Evolutionary conservation across 2,329 filamentous ascomycete genomes (phyloP).

Genomic region (Colletotrichum somersetense): DNA sequence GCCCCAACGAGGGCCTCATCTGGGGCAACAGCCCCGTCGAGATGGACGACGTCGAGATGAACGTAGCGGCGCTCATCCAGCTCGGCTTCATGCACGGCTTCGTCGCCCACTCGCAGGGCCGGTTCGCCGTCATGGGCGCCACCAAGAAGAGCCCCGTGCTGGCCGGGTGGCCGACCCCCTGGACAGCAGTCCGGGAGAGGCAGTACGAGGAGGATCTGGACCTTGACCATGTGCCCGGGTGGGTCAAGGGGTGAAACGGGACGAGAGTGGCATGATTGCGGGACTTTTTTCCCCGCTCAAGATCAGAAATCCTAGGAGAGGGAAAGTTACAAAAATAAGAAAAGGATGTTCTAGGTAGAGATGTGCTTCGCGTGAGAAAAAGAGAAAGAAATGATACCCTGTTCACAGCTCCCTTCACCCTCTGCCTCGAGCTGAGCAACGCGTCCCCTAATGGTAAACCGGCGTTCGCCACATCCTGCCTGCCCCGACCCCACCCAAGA

Average conservation of each 20-base stretch:
- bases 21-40: conserved; percentile 73
- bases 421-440: background rate
- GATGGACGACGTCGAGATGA: conserved; percentile 78
- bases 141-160: conserved; percentile 71
- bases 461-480: background rate
- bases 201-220: conserved; percentile 69
- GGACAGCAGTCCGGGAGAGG: conserved; percentile 74
- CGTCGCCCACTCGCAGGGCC: conserved; percentile 79
- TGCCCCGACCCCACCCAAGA: background rate
- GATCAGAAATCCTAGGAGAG: background rate
- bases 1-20: conserved; percentile 70
- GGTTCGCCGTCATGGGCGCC: conserved; percentile 86
- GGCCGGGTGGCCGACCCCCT: conserved; percentile 82
- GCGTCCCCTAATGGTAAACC: background rate
- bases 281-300: background rate
- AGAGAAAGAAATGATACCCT: conserved; percentile 37
- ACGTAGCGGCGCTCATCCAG: conserved; percentile 80
- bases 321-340: too few species aligned
- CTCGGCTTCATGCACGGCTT: conserved; percentile 88
- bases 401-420: background rate
- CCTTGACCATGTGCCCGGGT: conserved; percentile 79
- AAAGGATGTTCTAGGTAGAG: background rate
- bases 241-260: conserved; percentile 67
- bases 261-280: background rate
- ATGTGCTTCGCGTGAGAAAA: background rate